Evolutionary conservation across 306 rosid species (phyloP), one percentile per base, ranked within the genome.

Genomic region (Gillenia trifoliata): DNA sequence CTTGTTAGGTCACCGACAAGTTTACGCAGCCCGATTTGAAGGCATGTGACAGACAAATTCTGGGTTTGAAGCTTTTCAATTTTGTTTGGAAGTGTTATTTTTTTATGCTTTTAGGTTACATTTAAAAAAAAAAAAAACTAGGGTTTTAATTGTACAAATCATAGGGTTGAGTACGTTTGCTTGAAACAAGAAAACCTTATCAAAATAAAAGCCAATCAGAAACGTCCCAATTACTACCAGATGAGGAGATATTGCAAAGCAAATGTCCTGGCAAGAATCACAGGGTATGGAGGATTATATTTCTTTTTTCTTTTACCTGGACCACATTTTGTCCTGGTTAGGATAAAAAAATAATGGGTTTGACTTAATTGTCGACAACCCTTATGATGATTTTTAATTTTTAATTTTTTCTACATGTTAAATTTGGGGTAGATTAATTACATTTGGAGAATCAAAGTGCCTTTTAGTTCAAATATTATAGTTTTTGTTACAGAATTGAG

Each of bases 11-110:
- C 54, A 25, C 64, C 62, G 49, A 70, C 73, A 70, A 19, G 45
- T 50, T 70, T 23, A 38, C 65, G 75, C 52, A 10, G 4, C 54
- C 75, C 75, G 11, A 57, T 71, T 36, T 71, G 33, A 26, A 45
- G 16, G 55, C 66, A 36, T 38, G 75, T 38, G 75, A 71, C 45
- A 5, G 52, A 45, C 8, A 45, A 56, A 20, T 3, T 20, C 43
- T n/a, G 40, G 26, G 54, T 36, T 56, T 71, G 36, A 20, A 57
- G 55, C 38, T 38, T 25, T 55, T n/a, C 8, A 59, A 33, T 52
- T 54, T 71, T 57, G 75, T 71, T 71, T 36, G 54, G 2, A 38
- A 71, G 75, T 56, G 75, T 57, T 56, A 0, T 15, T 2, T 22
- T 29, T 30, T 55, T 49, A 70, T 50, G 65, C 16, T 64, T n/a